Conservation (phyloP, 1,284 basidiomycete species). For the Leccinum subrobustum region DNA sequence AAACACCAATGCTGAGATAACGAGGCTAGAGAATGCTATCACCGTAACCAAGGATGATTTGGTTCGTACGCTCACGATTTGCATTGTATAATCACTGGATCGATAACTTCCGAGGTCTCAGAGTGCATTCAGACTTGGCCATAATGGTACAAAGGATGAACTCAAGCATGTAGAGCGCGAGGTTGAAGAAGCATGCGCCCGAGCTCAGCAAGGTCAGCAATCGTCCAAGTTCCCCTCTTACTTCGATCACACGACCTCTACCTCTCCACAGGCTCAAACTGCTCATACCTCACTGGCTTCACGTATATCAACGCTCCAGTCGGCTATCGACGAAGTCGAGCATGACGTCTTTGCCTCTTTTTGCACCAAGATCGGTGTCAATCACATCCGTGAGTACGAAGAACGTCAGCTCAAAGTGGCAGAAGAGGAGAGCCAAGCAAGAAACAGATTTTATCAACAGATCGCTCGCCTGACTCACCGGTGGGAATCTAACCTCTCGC, state of each 20-base stretch:
- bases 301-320: constrained; percentile 57
- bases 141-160: constrained; percentile 77
- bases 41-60: constrained; percentile 81
- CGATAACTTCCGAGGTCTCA: constrained; percentile 24
- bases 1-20: constrained; percentile 72
- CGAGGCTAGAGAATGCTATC: constrained; percentile 74
- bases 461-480: constrained; percentile 87
- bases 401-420: constrained; percentile 87
- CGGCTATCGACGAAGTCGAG: constrained; percentile 74
- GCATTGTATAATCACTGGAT: background rate
- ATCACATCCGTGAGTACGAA: constrained; percentile 92
- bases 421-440: constrained; percentile 83
- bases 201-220: constrained; percentile 61
- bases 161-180: constrained; percentile 74
- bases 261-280: constrained; percentile 47
- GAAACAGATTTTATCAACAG: constrained; percentile 84
- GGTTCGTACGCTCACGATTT: constrained; percentile 42
- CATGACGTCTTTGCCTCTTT: constrained; percentile 80
- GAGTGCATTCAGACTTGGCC: constrained; percentile 64
- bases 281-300: constrained; percentile 52
- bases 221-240: background rate
- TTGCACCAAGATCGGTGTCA: constrained; percentile 79
- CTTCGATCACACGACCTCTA: background rate
- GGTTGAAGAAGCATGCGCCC: constrained; percentile 60
- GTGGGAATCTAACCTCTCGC: constrained; percentile 50